These are phyloP conservation scores for Pichia cephalocereana DNA, from an alignment of 805 yeast genomes.

Conservation along the genomic window DNA sequence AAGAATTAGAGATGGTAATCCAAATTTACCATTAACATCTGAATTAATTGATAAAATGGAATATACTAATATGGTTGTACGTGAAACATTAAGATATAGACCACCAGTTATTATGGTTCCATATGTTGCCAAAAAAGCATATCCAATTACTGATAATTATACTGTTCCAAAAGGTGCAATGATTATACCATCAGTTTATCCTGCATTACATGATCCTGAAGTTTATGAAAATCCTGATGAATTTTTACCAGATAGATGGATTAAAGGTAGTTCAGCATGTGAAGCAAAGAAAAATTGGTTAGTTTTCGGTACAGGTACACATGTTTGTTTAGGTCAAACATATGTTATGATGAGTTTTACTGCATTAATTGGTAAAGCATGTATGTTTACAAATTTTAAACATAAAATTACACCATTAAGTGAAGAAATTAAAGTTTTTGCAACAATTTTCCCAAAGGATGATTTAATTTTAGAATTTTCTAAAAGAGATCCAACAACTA, in stretches of 20 bases:
- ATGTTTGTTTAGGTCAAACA: constrained; percentile 89
- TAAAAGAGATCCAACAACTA: constrained; percentile 44
- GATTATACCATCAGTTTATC: constrained; percentile 93
- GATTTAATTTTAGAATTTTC: constrained; percentile 76
- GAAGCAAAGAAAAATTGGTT: constrained; percentile 86
- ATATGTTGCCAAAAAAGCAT: constrained; percentile 78
- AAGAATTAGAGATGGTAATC: constrained; percentile 70
- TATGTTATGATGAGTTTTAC: constrained; percentile 88
- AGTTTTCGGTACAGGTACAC: constrained; percentile 96
- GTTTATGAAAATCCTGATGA: constrained; percentile 91
- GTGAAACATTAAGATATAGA: constrained; percentile 86
- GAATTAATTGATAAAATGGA: constrained; percentile 79
- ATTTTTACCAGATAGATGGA: constrained; percentile 96
- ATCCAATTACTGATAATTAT: constrained; percentile 75
- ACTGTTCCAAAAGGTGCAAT: constrained; percentile 95
- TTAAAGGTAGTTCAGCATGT: constrained; percentile 62
- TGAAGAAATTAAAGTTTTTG: constrained; percentile 92
- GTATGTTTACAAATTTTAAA: constrained; percentile 67
- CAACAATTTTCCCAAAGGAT: constrained; percentile 96
- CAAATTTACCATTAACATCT: constrained; percentile 47
- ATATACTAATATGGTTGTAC: constrained; percentile 85
- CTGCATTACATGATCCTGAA: constrained; percentile 95
- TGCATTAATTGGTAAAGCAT: constrained; percentile 84
- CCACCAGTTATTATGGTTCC: constrained; percentile 99
- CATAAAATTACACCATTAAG: constrained; percentile 78